Evolutionary conservation across 306 rosid species (phyloP), one percentile per base, ranked within the genome.

Genomic region (Quercus glauca): DNA sequence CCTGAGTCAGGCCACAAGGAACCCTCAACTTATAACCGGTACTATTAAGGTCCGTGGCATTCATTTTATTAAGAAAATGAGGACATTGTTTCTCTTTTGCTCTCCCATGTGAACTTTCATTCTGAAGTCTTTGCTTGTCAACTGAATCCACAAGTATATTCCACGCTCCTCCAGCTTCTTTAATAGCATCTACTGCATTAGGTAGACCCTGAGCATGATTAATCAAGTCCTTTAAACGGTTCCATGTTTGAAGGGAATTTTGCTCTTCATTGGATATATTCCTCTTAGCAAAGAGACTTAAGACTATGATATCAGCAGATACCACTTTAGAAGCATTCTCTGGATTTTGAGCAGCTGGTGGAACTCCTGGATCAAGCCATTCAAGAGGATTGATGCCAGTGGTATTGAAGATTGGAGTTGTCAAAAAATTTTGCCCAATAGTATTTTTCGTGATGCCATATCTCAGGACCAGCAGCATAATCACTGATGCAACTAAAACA

Each of bases 1-100:
- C 98, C 86, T 96, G 98, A 74, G 98, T 96, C 69, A 96, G 91
- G 74, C 99, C 99, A 88, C 99, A 96, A 76, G 96, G 98, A 76
- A 89, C 81, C 72, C 81, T 89, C 85, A 96, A 79, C 81, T 86
- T 87, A 83, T 92, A 90, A 55, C 85, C 80, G 71, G 81, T 81
- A 78, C 80, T 85, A 65, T 89, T 85, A 68, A 87, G 78, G 73
- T 93, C 92, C 18, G 91, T 78, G 63, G 90, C 88, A 71, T 90
- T 89, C 96, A 91, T 86, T 71, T 91, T 89, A 77, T 83, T 89
- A 53, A 93, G 96, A 87, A 93, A 96, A 82, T 96, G 92, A 55
- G 98, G 99, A 58, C 99, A 96, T 76, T 95, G 99, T 76, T 95
- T 95, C 87, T 82, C 97, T 83, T 87, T 92, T 45, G 82, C 81